Base-by-base conservation (phyloP, 805 yeast genomes). In the Kazachstania africana region DNA sequence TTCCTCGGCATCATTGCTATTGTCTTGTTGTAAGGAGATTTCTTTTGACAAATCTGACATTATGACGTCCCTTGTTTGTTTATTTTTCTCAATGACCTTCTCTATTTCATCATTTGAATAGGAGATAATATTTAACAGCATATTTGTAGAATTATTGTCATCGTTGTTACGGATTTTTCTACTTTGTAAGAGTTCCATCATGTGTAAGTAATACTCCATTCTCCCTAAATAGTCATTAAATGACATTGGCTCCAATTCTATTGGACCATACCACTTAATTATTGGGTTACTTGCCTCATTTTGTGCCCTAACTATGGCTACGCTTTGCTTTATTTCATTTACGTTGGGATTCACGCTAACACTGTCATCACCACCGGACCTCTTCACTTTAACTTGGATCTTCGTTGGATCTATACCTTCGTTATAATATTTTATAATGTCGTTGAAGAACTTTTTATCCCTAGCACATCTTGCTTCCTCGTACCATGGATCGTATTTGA, bases 261-360 rank as follows among this genome's bases (percentile, higher is more conserved):
- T 52, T 4, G 83, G 82, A 0, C 87, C 87, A 49, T 68, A 74
- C 85, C 85, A 78, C 53, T 63, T 59, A 27, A 66, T 65, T 3
- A 70, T 66, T 21, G 48, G 44, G 29, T 55, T 57, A 34, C 61
- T 60, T 5, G 79, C 75, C 28, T 60, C 60, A 28, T 60, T 56
- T 18, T 56, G 57, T 1, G 77, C 78, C 21, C 58, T 53, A 1
- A 53, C 49, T 13, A 53, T 24, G 0, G 68, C 68, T 13, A 56
- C 51, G 31, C 56, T 52, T 36, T 53, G 57, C 31, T 48, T 53
- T 1, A 55, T 50, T 27, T 53, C 55, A 20, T 57, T 54, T 22
- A 44, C 43, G 31, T 47, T 53, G 15, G 47, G 45, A 19, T 19
- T 19, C 12, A 50, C 42, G 33, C 50, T 39, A 9, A 42, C 36